Base-by-base conservation (phyloP, 441 rosid genomes). In the Lagerstroemia fauriei region DNA sequence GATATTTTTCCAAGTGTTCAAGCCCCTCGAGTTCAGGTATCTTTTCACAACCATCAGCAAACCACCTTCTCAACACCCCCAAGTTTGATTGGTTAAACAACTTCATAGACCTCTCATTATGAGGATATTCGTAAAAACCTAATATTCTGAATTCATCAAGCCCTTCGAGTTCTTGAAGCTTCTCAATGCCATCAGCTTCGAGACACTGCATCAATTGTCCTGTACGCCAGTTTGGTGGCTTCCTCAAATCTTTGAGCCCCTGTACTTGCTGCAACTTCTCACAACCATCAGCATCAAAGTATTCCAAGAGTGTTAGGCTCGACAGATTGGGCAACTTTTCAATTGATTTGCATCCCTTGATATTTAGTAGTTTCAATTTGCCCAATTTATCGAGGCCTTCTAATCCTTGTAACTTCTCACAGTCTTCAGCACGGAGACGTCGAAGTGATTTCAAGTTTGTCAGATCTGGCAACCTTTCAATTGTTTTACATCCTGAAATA, bases 321-420 rank as follows among this genome's bases (percentile, higher is more conserved):
- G 56, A 73, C 17, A 73, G 56, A 48, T 73, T 12, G 11, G 76
- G 76, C 31, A 73, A 14, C 76, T 25, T 73, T 47, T 24, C 18
- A n/a, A 44, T 44, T 25, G 27, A 24, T 44, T 44, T 73, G 27
- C 76, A 73, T 73, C 76, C 31, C 20, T 4, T 16, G 27, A 73
- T 73, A 25, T 27, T 11, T 22, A 73, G 25, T 3, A 3, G 3
- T 44, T 7, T 11, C 56, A 73, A 46, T 25, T 1, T 12, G 2
- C 17, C 53, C 76, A 73, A 46, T 24, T n/a, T 46, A n/a, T 73
- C 76, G 25, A 73, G 76, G 18, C 76, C 76, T 44, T 44, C 31
- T 10, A 73, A 53, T 73, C 56, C 31, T 25, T 44, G 76, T 73
- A 73, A n/a, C 53, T 73, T 73, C 56, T 73, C 76, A n/a, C 76